Base-by-base conservation (phyloP, 768 basidiomycete genomes). In the Lactifluus pinguis region DNA sequence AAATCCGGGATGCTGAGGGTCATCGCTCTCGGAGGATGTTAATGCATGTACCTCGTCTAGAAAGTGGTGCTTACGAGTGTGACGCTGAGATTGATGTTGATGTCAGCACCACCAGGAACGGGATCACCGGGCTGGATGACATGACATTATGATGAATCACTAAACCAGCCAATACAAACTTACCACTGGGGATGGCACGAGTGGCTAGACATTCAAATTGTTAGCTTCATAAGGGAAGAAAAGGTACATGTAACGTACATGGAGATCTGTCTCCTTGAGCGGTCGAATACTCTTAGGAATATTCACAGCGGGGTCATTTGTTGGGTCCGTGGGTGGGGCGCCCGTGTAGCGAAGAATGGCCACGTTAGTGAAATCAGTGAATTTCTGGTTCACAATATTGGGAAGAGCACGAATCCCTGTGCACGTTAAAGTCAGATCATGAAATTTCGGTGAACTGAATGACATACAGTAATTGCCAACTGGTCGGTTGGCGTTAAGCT, bases 401-500 rank as follows among this genome's bases (percentile, higher is more conserved):
- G 62, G 62, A 2, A 54, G 32, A 47, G 62, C 38, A n/a, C 62
- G 62, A 13, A 60, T 60, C 58, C 59, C 61, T 62, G 30, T 15
- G 4, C 8, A 34, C 3, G 15, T 52, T 11, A 21, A n/a, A 21
- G 9, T 30, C 6, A 53, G 34, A 42, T 45, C 17, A 55, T 41
- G 4, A 39, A 32, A 34, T 25, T 17, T 49, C 36, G 4, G 48
- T 54, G 13, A 21, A n/a, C 19, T 8, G 10, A 48, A 36, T 51
- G 2, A 14, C 7, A 10, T 47, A 61, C 60, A 62, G 51, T 54
- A 62, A 49, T 62, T 60, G n/a, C 2, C 13, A 34, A 44, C 32
- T 0, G 55, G 9, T 48, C 68, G 64, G 58, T 69, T 60, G 7
- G 70, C 69, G 15, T 62, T 53, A 13, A 61, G 44, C 60, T 61